Conservation (phyloP, 2,329 filamentous ascomycete species). For the Sclerotinia sclerotiorum region DNA sequence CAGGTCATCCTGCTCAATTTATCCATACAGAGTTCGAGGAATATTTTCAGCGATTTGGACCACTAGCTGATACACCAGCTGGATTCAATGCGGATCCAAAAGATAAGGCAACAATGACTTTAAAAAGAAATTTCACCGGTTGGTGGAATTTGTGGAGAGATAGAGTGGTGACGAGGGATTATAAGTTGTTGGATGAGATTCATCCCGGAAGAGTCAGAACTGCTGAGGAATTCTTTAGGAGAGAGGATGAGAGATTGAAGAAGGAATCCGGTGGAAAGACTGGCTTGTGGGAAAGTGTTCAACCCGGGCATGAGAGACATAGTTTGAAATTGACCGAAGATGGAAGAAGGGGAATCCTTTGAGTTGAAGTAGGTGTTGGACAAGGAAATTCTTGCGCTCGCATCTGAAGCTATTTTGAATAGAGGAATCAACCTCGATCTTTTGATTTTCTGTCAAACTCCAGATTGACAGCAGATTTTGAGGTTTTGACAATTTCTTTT, state of each 20-base stretch:
- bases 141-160: slow-evolving; percentile 51
- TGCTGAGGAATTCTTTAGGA: slow-evolving; percentile 50
- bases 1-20: slow-evolving; percentile 45
- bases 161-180: slow-evolving; percentile 49
- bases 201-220: slow-evolving; percentile 49
- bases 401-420: neutral
- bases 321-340: slow-evolving; percentile 39
- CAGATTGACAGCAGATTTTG: too few relatives aligned
- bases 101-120: slow-evolving; percentile 44
- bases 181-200: slow-evolving; percentile 52
- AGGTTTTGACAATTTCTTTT: too few relatives aligned
- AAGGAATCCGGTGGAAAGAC: slow-evolving; percentile 34
- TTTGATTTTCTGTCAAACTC: too few relatives aligned
- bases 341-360: slow-evolving; percentile 32
- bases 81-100: slow-evolving; percentile 42
- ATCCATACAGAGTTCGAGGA: slow-evolving; percentile 42
- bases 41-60: slow-evolving; percentile 39
- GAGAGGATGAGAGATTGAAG: slow-evolving; percentile 43
- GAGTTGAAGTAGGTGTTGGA: neutral
- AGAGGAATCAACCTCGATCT: too few relatives aligned
- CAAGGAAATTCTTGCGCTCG: neutral
- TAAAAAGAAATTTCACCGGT: slow-evolving; percentile 51
- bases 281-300: slow-evolving; percentile 41
- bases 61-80: slow-evolving; percentile 36
- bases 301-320: slow-evolving; percentile 32